phyloP scores from a whole-genome alignment of 495 filamentous ascomycete genomes.

The Penicillium odoratum region DNA sequence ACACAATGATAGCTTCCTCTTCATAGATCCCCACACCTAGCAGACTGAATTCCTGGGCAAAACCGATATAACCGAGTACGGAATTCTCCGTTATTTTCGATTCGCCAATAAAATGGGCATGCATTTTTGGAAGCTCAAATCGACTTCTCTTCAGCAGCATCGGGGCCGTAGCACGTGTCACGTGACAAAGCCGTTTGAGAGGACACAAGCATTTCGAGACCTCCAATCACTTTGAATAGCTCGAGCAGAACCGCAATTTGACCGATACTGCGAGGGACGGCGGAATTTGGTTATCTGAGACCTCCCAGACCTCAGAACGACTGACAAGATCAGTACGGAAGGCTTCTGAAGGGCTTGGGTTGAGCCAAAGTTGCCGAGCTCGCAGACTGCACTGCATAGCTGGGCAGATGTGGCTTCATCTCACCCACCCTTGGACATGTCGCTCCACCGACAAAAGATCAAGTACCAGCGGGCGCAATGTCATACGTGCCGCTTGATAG shows the following conservation, averaged over 20 bases:
- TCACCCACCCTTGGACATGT: background rate
- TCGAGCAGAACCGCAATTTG: background rate
- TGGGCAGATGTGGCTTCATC: background rate
- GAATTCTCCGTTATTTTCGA: background rate
- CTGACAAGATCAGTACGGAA: background rate
- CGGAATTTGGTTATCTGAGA: background rate
- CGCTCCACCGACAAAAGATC: background rate
- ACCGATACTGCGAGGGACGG: slow-evolving; percentile 1
- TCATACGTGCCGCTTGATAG: background rate
- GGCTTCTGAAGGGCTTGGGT: too few species aligned
- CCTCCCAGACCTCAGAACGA: slow-evolving; percentile 1
- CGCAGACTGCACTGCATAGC: background rate
- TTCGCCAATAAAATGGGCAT: slow-evolving; percentile 4
- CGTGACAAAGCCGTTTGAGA: background rate
- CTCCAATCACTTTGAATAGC: background rate
- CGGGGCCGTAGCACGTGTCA: background rate
- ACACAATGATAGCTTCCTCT: background rate
- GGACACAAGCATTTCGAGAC: background rate
- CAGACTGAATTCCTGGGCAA: slow-evolving; percentile 2
- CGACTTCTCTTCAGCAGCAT: background rate
- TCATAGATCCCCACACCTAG: slow-evolving; percentile 1
- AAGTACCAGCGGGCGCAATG: background rate
- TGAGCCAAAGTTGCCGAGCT: background rate
- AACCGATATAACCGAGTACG: background rate
- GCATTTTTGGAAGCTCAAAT: slow-evolving; percentile 4